Evolutionary conservation across 2,329 filamentous ascomycete species (phyloP), one percentile per base, ranked within the genome.

Genomic region (Hypoxylon sp.): DNA sequence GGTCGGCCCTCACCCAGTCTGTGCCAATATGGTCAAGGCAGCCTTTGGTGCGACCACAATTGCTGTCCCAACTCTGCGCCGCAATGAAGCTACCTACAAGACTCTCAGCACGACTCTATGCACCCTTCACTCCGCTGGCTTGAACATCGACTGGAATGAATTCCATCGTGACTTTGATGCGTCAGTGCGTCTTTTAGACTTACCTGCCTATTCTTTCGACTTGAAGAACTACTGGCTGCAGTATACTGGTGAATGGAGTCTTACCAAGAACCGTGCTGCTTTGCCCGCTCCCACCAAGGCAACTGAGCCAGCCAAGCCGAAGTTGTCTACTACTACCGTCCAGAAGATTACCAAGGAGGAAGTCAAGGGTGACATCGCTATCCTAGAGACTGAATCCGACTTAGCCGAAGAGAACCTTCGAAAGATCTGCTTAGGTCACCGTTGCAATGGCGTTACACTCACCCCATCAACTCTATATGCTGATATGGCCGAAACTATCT

Each of bases 161-260:
- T 91, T 87, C 76, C 89, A 92, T 78, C 82, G 84, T 47, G 84
- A 88, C 58, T 91, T 89, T 76, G 86, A 88, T 71, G 76, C 81
- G 39, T 83, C 84, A 1, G 85, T 90, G 46, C 82, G 86, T 46
- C 81, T 93, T 15, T 80, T 92, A n/a, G 82, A 86, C n/a, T 80
- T 93, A 3, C 91, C 91, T 1, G 84, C 86, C 0, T 93, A 93
- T 76, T 84, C 84, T 0, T 93, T 90, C 76, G 89, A 93, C 76
- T 82, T 87, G 69, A 92, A 93, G 83, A 88, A 87, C 72, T 92
- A 93, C 79, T 92, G 90, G 90, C 84, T 92, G 15, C 88, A 89
- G 75, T 92, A 92, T 77, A 83, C 76, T 1, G 79, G 79, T 29
- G 79, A 80, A 37, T 93, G 89, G 89, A 87, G 84, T 32, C 80